These are phyloP conservation scores for Russula foetens DNA, from an alignment of 768 basidiomycete species.

Conservation along the genomic window DNA sequence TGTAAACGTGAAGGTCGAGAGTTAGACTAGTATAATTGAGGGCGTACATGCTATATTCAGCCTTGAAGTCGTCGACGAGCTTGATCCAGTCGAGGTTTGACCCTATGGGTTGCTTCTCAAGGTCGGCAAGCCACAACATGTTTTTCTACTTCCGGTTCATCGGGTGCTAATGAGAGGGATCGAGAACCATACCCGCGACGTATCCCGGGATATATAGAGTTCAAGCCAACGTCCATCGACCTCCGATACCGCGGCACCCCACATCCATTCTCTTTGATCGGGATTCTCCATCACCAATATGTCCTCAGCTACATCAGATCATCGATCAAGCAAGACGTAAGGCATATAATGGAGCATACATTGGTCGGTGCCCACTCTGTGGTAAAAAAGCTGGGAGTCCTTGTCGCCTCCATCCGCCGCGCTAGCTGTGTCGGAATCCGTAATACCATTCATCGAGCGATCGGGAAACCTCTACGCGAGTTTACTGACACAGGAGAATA, in stretches of 20 bases:
- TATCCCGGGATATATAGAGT: constrained; percentile 49
- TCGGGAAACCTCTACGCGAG: constrained; percentile 46
- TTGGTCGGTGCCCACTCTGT: constrained; percentile 62
- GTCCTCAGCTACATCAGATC: constrained; percentile 46
- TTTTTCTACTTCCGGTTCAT: constrained; percentile 44
- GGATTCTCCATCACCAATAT: constrained; percentile 57
- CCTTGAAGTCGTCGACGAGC: constrained; percentile 58
- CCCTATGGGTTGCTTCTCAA: constrained; percentile 50
- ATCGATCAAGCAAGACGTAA: not conserved
- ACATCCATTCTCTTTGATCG: constrained; percentile 60
- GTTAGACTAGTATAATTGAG: not conserved
- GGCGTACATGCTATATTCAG: constrained; percentile 56
- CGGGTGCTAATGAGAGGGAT: not conserved
- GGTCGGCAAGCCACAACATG: constrained; percentile 63
- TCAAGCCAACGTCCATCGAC: constrained; percentile 57
- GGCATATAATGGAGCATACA: constrained; percentile 32
- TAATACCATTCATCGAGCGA: constrained; percentile 36
- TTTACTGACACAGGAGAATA: not conserved
- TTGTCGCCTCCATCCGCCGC: constrained; percentile 54
- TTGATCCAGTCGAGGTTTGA: constrained; percentile 66
- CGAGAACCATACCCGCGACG: constrained; percentile 41
- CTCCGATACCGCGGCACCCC: constrained; percentile 45
- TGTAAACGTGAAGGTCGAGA: not conserved
- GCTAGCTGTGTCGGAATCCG: constrained; percentile 42
- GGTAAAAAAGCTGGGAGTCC: constrained; percentile 72